Evolutionary conservation across 23 red algal genomes (phyloP).

Genomic region (Agarophyton chilense): DNA sequence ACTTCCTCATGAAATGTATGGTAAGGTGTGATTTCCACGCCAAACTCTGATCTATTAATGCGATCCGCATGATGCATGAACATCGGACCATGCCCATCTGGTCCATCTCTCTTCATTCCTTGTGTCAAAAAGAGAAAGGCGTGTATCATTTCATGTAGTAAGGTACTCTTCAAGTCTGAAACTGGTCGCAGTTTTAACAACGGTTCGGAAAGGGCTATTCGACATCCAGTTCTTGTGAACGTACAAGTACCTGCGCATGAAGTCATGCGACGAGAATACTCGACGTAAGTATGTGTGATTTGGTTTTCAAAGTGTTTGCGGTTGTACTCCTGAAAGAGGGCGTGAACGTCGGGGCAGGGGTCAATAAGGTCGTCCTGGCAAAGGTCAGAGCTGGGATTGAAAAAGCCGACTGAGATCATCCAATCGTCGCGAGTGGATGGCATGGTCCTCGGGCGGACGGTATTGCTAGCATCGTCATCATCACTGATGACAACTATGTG

Average conservation of each 20-base stretch:
- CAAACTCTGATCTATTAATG: conserved; percentile 1
- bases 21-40: conserved; percentile 72
- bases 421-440: background rate
- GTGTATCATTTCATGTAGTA: conserved; percentile 89
- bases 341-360: conserved; percentile 69
- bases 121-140: conserved; percentile 69
- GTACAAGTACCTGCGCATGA: conserved; percentile 76
- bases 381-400: background rate
- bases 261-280: conserved; percentile 73
- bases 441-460: background rate
- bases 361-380: conserved; percentile 10
- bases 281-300: conserved; percentile 62
- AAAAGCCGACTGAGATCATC: background rate
- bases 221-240: conserved; percentile 53
- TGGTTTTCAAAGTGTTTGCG: conserved; percentile 53
- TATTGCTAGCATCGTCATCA: background rate
- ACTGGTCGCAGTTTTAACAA: conserved; percentile 52
- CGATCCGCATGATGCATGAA: conserved; percentile 52
- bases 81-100: conserved; percentile 63
- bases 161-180: conserved; percentile 64
- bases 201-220: conserved; percentile 73
- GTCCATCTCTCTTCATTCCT: conserved; percentile 41
- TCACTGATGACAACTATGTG: conserved; percentile 2
- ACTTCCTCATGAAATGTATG: conserved; percentile 72
- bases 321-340: conserved; percentile 71